Evolutionary conservation across 345 rosid genomes (phyloP).

Genomic region (Gossypium ekmanianum): DNA sequence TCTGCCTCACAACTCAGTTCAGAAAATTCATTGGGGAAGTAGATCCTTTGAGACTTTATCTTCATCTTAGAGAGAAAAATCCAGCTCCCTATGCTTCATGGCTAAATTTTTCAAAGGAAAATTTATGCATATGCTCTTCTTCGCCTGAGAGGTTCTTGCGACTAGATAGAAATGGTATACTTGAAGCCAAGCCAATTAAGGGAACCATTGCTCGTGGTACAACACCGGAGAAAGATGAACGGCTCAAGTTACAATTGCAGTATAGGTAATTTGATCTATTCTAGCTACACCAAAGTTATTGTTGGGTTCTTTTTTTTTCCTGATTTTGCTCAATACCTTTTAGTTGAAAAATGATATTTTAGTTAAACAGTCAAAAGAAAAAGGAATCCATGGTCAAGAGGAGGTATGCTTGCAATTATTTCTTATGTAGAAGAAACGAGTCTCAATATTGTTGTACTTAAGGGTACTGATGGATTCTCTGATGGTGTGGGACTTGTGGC

Average conservation of each 20-base stretch:
- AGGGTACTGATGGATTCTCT: too few species aligned
- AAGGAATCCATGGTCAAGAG: neutral
- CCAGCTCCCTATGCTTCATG: slow-evolving; percentile 95
- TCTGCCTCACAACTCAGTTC: slow-evolving; percentile 80
- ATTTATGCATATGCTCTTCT: slow-evolving; percentile 72
- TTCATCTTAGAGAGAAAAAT: slow-evolving; percentile 75
- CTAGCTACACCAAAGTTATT: neutral
- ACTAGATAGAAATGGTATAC: slow-evolving; percentile 57
- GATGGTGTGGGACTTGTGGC: too few species aligned
- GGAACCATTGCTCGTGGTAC: slow-evolving; percentile 88
- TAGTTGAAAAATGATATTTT: neutral
- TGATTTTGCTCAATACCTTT: neutral
- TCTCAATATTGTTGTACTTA: neutral
- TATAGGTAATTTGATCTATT: slow-evolving; percentile 47
- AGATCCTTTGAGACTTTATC: slow-evolving; percentile 74
- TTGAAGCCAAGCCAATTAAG: slow-evolving; percentile 90
- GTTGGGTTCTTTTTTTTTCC: neutral
- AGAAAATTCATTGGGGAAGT: slow-evolving; percentile 46
- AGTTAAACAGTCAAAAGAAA: neutral
- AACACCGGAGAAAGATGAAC: slow-evolving; percentile 65
- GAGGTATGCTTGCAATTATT: neutral
- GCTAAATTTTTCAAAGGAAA: slow-evolving; percentile 72
- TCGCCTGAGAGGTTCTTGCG: slow-evolving; percentile 93
- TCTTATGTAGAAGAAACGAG: neutral
- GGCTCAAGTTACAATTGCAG: slow-evolving; percentile 58